These are phyloP conservation scores for Amylostereum areolatum DNA, from an alignment of 1,284 basidiomycete genomes.

Conservation along the genomic window DNA sequence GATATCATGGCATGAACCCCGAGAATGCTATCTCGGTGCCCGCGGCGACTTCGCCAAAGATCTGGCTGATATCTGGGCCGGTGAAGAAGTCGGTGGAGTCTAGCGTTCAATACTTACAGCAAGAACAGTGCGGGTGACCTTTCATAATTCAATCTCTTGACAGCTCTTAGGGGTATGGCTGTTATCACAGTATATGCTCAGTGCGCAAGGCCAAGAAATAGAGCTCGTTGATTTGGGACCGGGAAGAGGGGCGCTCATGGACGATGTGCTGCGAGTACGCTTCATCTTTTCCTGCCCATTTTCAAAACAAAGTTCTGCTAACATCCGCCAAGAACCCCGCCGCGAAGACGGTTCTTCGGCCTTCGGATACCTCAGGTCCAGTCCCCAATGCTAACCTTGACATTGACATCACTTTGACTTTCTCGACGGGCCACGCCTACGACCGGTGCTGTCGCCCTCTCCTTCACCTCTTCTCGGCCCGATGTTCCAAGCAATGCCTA, in stretches of 20 bases:
- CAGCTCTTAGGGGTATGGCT: slow-evolving; percentile 88
- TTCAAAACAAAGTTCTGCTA: slow-evolving; percentile 75
- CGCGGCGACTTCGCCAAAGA: no score
- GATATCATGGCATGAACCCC: no score
- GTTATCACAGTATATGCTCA: slow-evolving; percentile 67
- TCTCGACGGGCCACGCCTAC: slow-evolving; percentile 37
- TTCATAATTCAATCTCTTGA: neutral
- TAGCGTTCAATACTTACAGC: no score
- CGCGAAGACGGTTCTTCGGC: slow-evolving; percentile 21
- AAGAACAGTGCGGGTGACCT: no score
- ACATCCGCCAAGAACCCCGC: slow-evolving; percentile 33
- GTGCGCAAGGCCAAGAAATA: slow-evolving; percentile 46
- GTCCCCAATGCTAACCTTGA: slow-evolving; percentile 11
- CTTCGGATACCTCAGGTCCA: slow-evolving; percentile 8
- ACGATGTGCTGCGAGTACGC: slow-evolving; percentile 83
- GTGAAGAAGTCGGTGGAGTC: no score
- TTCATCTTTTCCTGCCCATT: slow-evolving; percentile 31
- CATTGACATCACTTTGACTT: neutral
- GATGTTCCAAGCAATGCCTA: slow-evolving; percentile 61
- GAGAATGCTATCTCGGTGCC: no score
- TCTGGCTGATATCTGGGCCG: no score
- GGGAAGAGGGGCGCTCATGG: slow-evolving; percentile 88
- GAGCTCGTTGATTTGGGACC: slow-evolving; percentile 92
- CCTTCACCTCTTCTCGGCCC: slow-evolving; percentile 65
- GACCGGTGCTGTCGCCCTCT: slow-evolving; percentile 60